Base-by-base conservation (phyloP, 2,329 filamentous ascomycete species). In the Aspergillus sp. region DNA sequence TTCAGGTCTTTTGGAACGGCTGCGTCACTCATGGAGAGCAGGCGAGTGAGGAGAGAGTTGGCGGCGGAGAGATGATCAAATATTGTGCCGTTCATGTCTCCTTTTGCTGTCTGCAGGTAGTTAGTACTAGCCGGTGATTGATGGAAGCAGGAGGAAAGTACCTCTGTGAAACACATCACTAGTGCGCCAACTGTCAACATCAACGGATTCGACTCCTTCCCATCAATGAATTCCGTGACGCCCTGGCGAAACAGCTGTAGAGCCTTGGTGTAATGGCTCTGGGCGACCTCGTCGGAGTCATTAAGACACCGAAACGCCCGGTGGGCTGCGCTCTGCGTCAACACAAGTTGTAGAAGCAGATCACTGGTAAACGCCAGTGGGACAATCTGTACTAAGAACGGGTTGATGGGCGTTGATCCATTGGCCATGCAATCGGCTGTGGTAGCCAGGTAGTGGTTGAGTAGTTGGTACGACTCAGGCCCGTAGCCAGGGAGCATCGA, bases 361-460 rank as follows among this genome's bases (percentile, higher is more conserved):
- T 76, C 71, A 45, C 75, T 76, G 31, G 71, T 72, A 34, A 78
- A 79, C 3, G 76, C 74, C 2, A 79, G 54, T 0, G 76, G 76
- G 4, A 79, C 70, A 20, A 79, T 68, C 47, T 78, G 75, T 21
- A 72, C 71, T 16, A 78, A 62, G 46, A 78, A 78, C 0, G 76
- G 77, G 41, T 79, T 79, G 40, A 75, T 64, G 1, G 71, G 67
- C 0, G 76, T 77, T 1, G 76, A 76, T 0, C 75, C 76, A 49
- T 79, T 79, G 29, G 73, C 76, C 76, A 79, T 78, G 47, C 74
- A 77, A 41, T 73, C 71, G 14, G 75, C 72, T 0, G 76, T 79
- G 1, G 73, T 74, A 1, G 67, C 61, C 5, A 78, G 56, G 55
- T 79, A 79, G 59, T 78, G 77, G 50, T 71, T 73, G 9, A 79